phyloP scores from a whole-genome alignment of 163 green algal species.

The Prototheca wickerhamii region DNA sequence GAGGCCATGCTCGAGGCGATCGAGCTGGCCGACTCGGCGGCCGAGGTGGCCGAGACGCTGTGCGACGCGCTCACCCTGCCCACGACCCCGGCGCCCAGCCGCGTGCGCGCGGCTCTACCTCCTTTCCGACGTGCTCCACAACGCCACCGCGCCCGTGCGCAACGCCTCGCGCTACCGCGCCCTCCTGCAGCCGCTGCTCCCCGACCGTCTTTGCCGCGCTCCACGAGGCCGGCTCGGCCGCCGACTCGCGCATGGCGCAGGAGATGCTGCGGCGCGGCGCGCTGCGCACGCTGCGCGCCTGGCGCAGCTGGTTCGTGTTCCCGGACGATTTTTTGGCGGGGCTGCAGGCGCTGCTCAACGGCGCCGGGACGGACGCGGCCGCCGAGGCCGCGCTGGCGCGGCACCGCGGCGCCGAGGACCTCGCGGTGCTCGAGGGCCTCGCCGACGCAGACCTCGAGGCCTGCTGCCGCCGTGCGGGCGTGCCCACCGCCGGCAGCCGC shows the following conservation, averaged over 20 bases:
- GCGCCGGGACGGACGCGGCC: slow-evolving; percentile 6
- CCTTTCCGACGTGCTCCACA: slow-evolving; percentile 90
- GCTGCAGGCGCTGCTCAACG: slow-evolving; percentile 67
- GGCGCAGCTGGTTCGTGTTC: slow-evolving; percentile 89
- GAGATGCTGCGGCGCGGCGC: slow-evolving; percentile 42
- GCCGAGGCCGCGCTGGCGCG: slow-evolving; percentile 15
- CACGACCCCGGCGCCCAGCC: slow-evolving; percentile 73
- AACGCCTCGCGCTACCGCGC: slow-evolving; percentile 76
- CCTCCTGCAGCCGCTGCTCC: slow-evolving; percentile 66
- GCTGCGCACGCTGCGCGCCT: slow-evolving; percentile 75
- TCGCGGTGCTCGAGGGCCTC: slow-evolving; percentile 47
- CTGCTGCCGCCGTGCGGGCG: slow-evolving; percentile 39
- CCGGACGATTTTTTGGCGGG: slow-evolving; percentile 81
- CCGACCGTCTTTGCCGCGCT: slow-evolving; percentile 84
- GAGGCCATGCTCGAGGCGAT: slow-evolving; percentile 90
- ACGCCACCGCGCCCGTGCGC: slow-evolving; percentile 67
- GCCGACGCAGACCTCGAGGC: slow-evolving; percentile 50
- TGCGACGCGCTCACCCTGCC: slow-evolving; percentile 65
- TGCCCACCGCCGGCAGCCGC: slow-evolving; percentile 38
- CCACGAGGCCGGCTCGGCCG: slow-evolving; percentile 32
- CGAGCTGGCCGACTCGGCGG: slow-evolving; percentile 67
- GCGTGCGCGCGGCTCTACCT: slow-evolving; percentile 77
- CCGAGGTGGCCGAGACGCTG: slow-evolving; percentile 69
- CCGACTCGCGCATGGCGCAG: slow-evolving; percentile 57
- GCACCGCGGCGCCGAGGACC: too few species aligned